Conservation (phyloP, 2,329 filamentous ascomycete species). For the Zymoseptoria pseudotritici region DNA sequence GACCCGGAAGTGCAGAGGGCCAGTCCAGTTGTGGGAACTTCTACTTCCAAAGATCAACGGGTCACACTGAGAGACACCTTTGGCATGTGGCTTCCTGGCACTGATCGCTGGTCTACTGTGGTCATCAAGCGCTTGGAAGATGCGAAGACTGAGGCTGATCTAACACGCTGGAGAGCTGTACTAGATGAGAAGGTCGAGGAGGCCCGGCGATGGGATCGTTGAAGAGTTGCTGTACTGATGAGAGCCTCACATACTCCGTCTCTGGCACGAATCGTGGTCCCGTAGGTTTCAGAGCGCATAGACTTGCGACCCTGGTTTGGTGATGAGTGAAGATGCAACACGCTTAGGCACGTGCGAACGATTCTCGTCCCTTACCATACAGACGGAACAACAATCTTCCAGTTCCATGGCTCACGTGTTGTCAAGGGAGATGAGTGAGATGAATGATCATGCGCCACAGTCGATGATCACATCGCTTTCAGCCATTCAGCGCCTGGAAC, state of each 20-base stretch:
- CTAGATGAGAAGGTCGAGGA: constrained; percentile 1
- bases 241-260: no score
- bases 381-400: no score
- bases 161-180: background rate
- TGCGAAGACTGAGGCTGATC: background rate
- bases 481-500: background rate
- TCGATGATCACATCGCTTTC: background rate
- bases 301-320: no score
- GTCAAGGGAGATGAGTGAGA: background rate
- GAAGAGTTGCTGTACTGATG: background rate
- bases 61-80: background rate
- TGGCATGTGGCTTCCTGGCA: background rate
- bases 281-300: no score
- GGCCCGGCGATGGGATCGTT: constrained; percentile 1
- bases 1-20: background rate
- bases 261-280: no score
- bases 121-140: background rate
- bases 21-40: background rate
- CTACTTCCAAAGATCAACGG: background rate
- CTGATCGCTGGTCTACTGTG: background rate
- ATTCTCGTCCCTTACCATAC: no score
- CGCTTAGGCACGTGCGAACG: no score
- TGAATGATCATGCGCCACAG: background rate
- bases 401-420: background rate
- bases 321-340: no score